These are phyloP conservation scores for Metschnikowia corniflorae DNA, from an alignment of 805 yeast species.

Conservation along the genomic window DNA sequence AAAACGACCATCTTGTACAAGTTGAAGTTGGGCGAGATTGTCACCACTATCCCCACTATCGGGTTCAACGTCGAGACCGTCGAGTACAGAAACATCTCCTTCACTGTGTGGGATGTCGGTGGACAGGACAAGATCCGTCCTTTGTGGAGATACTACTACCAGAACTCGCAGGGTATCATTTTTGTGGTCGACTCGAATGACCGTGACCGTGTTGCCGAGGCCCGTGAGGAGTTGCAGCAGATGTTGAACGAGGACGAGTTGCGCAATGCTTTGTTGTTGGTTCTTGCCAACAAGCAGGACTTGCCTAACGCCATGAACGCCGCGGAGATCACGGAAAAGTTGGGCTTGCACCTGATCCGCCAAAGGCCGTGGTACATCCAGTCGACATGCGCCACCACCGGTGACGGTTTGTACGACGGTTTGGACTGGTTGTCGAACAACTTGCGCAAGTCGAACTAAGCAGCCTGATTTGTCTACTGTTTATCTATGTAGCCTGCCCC, in stretches of 20 bases:
- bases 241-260: slow-evolving; percentile 98
- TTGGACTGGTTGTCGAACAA: slow-evolving; percentile 26
- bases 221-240: slow-evolving; percentile 97
- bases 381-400: slow-evolving; percentile 98
- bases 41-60: slow-evolving; percentile 93
- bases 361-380: slow-evolving; percentile 99
- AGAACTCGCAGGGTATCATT: slow-evolving; percentile 97
- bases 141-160: slow-evolving; percentile 98
- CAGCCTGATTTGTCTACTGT: too few relatives aligned
- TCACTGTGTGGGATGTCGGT: slow-evolving; percentile 99
- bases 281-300: slow-evolving; percentile 98
- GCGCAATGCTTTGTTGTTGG: slow-evolving; percentile 91
- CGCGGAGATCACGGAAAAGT: slow-evolving; percentile 95
- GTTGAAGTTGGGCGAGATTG: slow-evolving; percentile 92
- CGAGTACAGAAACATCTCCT: slow-evolving; percentile 93
- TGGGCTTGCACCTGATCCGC: slow-evolving; percentile 94
- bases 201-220: slow-evolving; percentile 96
- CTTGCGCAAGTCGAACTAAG: slow-evolving; percentile 21
- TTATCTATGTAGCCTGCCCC: too few relatives aligned
- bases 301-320: slow-evolving; percentile 99
- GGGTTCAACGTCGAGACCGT: slow-evolving; percentile 98
- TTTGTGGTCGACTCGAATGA: slow-evolving; percentile 97
- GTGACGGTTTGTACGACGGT: slow-evolving; percentile 68
- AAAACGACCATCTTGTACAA: slow-evolving; percentile 94
- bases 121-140: slow-evolving; percentile 99